Base-by-base conservation (phyloP, 352 stramenopile genomes). In the Achlya hypogyna region DNA sequence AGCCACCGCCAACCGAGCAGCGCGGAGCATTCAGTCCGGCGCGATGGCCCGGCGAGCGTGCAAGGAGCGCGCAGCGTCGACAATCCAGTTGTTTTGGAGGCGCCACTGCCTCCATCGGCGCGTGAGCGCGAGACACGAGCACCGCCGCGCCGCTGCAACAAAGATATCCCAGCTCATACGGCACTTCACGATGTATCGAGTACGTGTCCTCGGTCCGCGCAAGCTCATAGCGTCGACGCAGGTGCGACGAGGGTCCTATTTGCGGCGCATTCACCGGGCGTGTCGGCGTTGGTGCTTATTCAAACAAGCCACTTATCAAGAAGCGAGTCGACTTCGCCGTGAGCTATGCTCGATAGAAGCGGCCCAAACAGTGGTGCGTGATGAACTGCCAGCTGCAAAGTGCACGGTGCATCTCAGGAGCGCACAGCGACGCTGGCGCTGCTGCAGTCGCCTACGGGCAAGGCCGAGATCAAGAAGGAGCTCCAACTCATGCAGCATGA, bases 71-170 rank as follows among this genome's bases (percentile, higher is more conserved):
- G 51, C 47, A 22, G 60, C 60, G 4, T 42, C 18, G 2, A n/a
- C 6, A 23, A 58, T 67, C n/a, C 60, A 67, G 32, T 31, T 22
- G 25, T 32, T 18, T 20, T 67, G 60, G 60, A 42, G 60, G 12
- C 34, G 22, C 0, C 5, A 25, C 23, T 49, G n/a, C 10, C 20
- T 49, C 16, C 43, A 58, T 1, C 20, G 43, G 22, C 10, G 2
- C 8, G 16, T 65, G 10, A 9, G 18, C 23, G 4, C 20, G 16
- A 32, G 14, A 34, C 32, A 29, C 16, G n/a, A 54, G 34, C 14
- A 5, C 18, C 49, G 31, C 25, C 45, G 59, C 23, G 42, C 14
- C 28, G 60, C 60, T 10, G 60, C 60, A 9, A 43, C 29, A 5
- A 29, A 29, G n/a, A 67, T 67, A 31, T 6, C 5, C 16, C 28